Percentiles rank a stretch among this genome's conserved stretches.
phyloP scores from a whole-genome alignment of 768 basidiomycete species.

The Podaxis pistillaris region DNA sequence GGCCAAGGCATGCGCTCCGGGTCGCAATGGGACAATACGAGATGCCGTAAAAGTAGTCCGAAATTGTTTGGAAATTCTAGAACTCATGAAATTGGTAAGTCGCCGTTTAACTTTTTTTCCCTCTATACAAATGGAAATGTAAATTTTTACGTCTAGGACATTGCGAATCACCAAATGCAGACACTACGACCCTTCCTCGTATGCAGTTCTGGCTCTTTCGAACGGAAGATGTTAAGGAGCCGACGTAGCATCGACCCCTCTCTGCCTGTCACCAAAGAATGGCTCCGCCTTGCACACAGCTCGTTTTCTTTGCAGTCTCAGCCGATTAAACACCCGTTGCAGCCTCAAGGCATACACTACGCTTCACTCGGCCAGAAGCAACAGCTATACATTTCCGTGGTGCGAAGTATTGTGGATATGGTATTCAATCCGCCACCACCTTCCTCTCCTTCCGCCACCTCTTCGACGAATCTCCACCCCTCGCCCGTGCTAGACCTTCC shows the following conservation, averaged over 20 bases:
- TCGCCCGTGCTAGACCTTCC: slow-evolving; percentile 21
- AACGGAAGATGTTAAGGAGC: slow-evolving; percentile 73
- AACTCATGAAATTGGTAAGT: slow-evolving; percentile 93
- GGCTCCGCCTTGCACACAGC: slow-evolving; percentile 57
- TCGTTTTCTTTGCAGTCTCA: slow-evolving; percentile 38
- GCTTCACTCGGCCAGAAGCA: slow-evolving; percentile 46
- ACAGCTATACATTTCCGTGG: slow-evolving; percentile 52
- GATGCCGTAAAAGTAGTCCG: slow-evolving; percentile 74
- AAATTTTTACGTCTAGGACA: slow-evolving; percentile 60
- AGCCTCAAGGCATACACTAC: slow-evolving; percentile 44
- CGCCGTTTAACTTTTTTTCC: slow-evolving; percentile 7
- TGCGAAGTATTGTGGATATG: slow-evolving; percentile 63
- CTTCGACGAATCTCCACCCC: slow-evolving; percentile 18
- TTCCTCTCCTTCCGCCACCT: slow-evolving; percentile 31
- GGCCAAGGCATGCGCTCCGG: slow-evolving; percentile 57
- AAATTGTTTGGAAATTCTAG: slow-evolving; percentile 86
- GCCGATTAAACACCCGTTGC: slow-evolving; percentile 42
- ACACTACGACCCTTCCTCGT: slow-evolving; percentile 89
- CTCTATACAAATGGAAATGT: slow-evolving; percentile 11
- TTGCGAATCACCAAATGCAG: slow-evolving; percentile 94
- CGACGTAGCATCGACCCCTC: slow-evolving; percentile 45
- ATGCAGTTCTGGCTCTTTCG: slow-evolving; percentile 75
- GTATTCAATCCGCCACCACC: slow-evolving; percentile 53
- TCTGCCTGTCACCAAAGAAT: slow-evolving; percentile 57
- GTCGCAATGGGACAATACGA: slow-evolving; percentile 50